These are phyloP conservation scores for Hura crepitans DNA, from an alignment of 441 rosid genomes.

Conservation along the genomic window DNA sequence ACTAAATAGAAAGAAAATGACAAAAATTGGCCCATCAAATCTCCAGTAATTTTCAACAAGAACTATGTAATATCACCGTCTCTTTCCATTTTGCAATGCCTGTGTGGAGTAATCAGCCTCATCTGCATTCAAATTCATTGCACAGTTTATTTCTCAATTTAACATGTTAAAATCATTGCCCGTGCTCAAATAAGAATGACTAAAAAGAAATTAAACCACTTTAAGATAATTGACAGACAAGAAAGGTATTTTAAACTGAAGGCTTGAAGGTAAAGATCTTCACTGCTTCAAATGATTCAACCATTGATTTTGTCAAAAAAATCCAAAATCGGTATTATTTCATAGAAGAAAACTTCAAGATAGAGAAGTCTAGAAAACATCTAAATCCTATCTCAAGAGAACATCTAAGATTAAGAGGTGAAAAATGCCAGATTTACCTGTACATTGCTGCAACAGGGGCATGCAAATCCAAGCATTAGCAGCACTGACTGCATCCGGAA, in stretches of 20 bases:
- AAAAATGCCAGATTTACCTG: constrained; percentile 48
- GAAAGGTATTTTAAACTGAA: not conserved
- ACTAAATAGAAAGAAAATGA: not conserved
- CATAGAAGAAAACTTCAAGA: not conserved
- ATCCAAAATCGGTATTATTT: not conserved
- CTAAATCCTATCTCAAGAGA: not conserved
- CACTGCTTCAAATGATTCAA: not conserved
- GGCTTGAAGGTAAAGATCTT: not conserved
- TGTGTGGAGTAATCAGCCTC: constrained; percentile 41
- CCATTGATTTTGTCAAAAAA: not conserved
- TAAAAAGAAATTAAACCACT: not conserved
- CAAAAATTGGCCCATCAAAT: constrained; percentile 23
- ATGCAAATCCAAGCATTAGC: constrained; percentile 46
- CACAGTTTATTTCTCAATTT: constrained; percentile 19
- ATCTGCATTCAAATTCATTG: constrained; percentile 43
- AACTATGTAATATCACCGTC: constrained; percentile 25
- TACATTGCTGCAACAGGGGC: constrained; percentile 65
- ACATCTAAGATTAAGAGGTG: not conserved
- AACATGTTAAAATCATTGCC: not conserved
- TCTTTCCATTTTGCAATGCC: constrained; percentile 34
- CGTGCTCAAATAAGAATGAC: not conserved
- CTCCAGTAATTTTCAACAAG: constrained; percentile 26
- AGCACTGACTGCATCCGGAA: constrained; percentile 43
- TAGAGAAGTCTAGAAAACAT: not conserved
- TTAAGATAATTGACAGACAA: not conserved